These are phyloP conservation scores for Pelargonium australe DNA, from an alignment of 441 rosid species.

Conservation along the genomic window DNA sequence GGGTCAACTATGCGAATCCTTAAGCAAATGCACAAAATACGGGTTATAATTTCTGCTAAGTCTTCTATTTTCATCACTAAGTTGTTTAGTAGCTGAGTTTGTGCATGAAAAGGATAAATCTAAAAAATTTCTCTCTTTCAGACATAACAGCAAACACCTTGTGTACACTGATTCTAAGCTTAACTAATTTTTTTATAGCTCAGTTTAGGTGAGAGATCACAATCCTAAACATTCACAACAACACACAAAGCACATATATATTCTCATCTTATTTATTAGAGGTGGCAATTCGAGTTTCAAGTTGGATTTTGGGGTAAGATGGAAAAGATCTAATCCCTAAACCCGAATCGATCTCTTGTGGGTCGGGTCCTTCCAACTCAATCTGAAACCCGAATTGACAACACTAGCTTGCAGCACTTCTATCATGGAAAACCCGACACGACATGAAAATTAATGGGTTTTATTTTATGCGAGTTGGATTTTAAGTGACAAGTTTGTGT, in stretches of 20 bases:
- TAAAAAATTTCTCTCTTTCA: not conserved
- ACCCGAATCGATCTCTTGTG: too few species aligned
- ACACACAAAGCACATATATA: not conserved
- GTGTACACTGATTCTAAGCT: not conserved
- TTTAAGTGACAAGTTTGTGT: too few species aligned
- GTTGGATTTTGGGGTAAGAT: too few species aligned
- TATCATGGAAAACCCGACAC: too few species aligned
- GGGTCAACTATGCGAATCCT: not conserved
- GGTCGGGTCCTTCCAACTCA: too few species aligned
- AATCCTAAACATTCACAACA: not conserved
- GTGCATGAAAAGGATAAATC: not conserved
- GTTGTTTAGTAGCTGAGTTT: not conserved
- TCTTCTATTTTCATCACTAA: not conserved
- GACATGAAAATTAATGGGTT: too few species aligned
- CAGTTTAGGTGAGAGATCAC: not conserved
- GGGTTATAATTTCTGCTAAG: not conserved
- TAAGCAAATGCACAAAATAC: not conserved
- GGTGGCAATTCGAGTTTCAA: too few species aligned
- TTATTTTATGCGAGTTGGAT: too few species aligned
- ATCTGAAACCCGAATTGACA: too few species aligned
- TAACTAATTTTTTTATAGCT: not conserved
- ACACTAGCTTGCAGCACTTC: too few species aligned
- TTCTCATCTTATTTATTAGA: too few species aligned
- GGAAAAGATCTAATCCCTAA: too few species aligned
- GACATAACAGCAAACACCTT: not conserved